Conservation (phyloP, 2,329 filamentous ascomycete species). For the Colletotrichum somersetense region DNA sequence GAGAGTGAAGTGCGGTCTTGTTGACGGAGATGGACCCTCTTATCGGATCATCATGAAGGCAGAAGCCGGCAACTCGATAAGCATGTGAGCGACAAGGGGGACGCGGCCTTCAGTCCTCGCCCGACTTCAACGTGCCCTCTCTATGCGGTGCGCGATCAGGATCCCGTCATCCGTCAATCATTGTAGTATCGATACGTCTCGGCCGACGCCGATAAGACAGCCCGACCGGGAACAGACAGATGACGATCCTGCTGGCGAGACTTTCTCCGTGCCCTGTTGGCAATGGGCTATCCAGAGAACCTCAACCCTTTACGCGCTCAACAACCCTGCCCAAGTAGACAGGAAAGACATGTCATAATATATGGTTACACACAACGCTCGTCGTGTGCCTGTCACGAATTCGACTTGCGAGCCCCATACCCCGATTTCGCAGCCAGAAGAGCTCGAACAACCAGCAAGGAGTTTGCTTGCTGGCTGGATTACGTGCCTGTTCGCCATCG, state of each 20-base stretch:
- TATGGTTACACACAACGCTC: neutral
- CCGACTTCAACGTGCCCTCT: neutral
- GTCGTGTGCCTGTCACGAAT: neutral
- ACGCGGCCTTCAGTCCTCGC: neutral
- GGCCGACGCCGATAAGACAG: neutral
- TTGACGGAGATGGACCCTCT: conserved; percentile 12
- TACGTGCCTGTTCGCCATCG: conserved; percentile 13
- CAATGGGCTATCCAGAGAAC: neutral
- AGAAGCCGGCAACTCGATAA: neutral
- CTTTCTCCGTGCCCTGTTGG: neutral
- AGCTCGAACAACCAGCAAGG: conserved; percentile 22
- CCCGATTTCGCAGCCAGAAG: conserved; percentile 6
- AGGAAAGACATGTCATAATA: neutral
- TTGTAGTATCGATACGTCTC: conserved; percentile 5
- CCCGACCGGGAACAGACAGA: conserved; percentile 23
- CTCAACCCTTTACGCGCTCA: conserved; percentile 13
- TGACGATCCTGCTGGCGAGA: neutral
- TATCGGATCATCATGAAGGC: conserved; percentile 22
- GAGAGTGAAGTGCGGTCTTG: conserved; percentile 1
- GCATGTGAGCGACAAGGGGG: conserved; percentile 17
- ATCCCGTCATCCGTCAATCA: conserved; percentile 12
- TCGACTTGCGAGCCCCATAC: conserved; percentile 6
- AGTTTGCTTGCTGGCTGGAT: conserved; percentile 20
- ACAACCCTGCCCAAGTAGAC: neutral
- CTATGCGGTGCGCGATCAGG: neutral